Percentiles rank a stretch among this genome's conserved stretches.
phyloP scores from a whole-genome alignment of 2,329 filamentous ascomycete genomes.

The Camptophora hylomeconis region DNA sequence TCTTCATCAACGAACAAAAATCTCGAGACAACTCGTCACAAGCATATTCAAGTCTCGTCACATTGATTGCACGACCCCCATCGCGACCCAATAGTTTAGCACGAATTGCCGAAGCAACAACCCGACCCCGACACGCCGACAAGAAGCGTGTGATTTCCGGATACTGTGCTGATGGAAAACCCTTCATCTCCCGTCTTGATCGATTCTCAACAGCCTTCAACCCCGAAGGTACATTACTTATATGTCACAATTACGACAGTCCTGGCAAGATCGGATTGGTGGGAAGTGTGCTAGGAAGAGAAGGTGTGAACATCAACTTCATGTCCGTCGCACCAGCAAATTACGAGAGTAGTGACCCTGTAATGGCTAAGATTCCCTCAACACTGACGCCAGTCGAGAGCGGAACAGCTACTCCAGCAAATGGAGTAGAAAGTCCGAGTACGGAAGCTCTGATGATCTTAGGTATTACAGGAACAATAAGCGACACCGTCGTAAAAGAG shows the following conservation, averaged over 20 bases:
- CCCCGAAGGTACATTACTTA: slow-evolving; percentile 61
- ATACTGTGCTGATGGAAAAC: slow-evolving; percentile 24
- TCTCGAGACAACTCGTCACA: slow-evolving; percentile 47
- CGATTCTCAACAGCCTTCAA: slow-evolving; percentile 62
- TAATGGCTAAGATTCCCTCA: slow-evolving; percentile 2
- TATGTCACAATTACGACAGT: slow-evolving; percentile 68
- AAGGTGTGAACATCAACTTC: slow-evolving; percentile 65
- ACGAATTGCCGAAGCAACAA: slow-evolving; percentile 13
- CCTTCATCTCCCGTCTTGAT: slow-evolving; percentile 59
- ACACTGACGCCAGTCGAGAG: slow-evolving; percentile 1
- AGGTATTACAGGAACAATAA: slow-evolving; percentile 55
- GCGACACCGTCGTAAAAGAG: slow-evolving; percentile 38
- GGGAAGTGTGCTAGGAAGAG: slow-evolving; percentile 54
- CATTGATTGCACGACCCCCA: slow-evolving; percentile 43
- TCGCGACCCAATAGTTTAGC: slow-evolving; percentile 24
- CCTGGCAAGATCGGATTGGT: slow-evolving; percentile 75
- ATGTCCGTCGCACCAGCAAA: slow-evolving; percentile 57
- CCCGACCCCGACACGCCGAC: slow-evolving; percentile 12
- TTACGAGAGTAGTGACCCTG: slow-evolving; percentile 11
- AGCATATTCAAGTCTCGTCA: slow-evolving; percentile 59
- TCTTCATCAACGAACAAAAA: slow-evolving; percentile 63
- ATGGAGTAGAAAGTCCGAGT: slow-evolving; percentile 18
- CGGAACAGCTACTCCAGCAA: slow-evolving; percentile 11
- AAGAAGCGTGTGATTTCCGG: slow-evolving; percentile 40
- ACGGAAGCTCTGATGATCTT: slow-evolving; percentile 69